Conservation (phyloP, 768 basidiomycete species). For the Lanmaoa pseudosensibilis region DNA sequence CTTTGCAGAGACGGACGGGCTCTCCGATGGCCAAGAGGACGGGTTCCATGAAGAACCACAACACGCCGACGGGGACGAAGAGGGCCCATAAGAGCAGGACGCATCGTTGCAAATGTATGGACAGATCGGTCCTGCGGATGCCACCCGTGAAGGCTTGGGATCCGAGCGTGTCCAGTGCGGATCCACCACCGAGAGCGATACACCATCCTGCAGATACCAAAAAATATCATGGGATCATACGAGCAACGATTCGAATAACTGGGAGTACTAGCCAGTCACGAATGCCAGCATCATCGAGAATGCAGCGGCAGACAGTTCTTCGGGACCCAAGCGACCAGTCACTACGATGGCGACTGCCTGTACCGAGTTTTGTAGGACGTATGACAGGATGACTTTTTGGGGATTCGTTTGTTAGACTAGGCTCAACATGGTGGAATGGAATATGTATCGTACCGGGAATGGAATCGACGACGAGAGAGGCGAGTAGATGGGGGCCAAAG, state of each 20-base stretch:
- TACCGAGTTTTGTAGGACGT: slow-evolving; percentile 71
- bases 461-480: slow-evolving; percentile 54
- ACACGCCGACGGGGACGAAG: slow-evolving; percentile 57
- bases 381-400: slow-evolving; percentile 60
- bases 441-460: slow-evolving; percentile 47
- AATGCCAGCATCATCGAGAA: slow-evolving; percentile 77
- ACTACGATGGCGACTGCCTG: slow-evolving; percentile 66
- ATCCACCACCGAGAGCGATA: slow-evolving; percentile 75
- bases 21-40: slow-evolving; percentile 66
- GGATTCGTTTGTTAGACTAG: not conserved
- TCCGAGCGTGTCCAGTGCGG: slow-evolving; percentile 74
- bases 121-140: slow-evolving; percentile 57
- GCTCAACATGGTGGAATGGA: not conserved
- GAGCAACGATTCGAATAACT: slow-evolving; percentile 20
- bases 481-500: slow-evolving; percentile 39
- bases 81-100: slow-evolving; percentile 62
- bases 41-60: slow-evolving; percentile 68
- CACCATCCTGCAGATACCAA: slow-evolving; percentile 58
- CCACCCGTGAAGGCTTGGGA: slow-evolving; percentile 77
- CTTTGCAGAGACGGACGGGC: slow-evolving; percentile 50
- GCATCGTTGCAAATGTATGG: slow-evolving; percentile 71
- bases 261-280: slow-evolving; percentile 66
- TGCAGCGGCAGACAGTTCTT: slow-evolving; percentile 69
- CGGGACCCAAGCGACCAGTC: slow-evolving; percentile 64
- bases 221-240: slow-evolving; percentile 54